These are phyloP conservation scores for Yamadazyma friedrichii DNA, from an alignment of 1,139 yeast species.

Conservation along the genomic window DNA sequence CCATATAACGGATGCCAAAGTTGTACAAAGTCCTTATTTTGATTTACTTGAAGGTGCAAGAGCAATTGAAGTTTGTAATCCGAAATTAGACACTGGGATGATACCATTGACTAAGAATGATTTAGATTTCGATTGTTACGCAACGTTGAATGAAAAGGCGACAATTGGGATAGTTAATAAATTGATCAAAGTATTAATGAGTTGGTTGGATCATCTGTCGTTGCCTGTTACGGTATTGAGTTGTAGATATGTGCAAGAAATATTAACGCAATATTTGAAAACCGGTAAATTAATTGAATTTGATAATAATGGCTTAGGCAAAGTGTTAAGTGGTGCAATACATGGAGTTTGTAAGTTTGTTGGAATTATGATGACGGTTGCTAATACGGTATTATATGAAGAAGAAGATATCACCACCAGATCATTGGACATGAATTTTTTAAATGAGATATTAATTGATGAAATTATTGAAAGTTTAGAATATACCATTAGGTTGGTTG, in stretches of 20 bases:
- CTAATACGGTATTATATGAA: constrained; percentile 64
- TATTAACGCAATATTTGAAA: constrained; percentile 41
- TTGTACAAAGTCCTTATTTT: constrained; percentile 54
- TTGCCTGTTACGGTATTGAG: constrained; percentile 64
- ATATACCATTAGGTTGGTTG: constrained; percentile 21
- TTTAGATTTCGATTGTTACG: constrained; percentile 31
- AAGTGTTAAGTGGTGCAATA: constrained; percentile 45
- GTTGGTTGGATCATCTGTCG: constrained; percentile 65
- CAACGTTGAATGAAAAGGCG: constrained; percentile 30
- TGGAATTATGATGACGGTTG: constrained; percentile 46
- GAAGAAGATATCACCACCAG: constrained; percentile 75
- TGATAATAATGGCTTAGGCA: constrained; percentile 34
- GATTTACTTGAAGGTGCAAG: constrained; percentile 71
- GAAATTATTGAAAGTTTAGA: constrained; percentile 24
- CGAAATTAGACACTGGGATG: constrained; percentile 63
- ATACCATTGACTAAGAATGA: constrained; percentile 44
- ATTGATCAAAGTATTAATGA: constrained; percentile 43
- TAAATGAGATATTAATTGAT: constrained; percentile 24
- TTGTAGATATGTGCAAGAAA: constrained; percentile 59
- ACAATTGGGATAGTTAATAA: constrained; percentile 49
- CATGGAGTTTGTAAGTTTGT: constrained; percentile 54
- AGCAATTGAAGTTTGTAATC: constrained; percentile 64
- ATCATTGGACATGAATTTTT: constrained; percentile 50
- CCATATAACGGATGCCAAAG: constrained; percentile 34
- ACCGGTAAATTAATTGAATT: constrained; percentile 10